Conservation (phyloP, 2,329 filamentous ascomycete genomes). For the Claviceps sp. region DNA sequence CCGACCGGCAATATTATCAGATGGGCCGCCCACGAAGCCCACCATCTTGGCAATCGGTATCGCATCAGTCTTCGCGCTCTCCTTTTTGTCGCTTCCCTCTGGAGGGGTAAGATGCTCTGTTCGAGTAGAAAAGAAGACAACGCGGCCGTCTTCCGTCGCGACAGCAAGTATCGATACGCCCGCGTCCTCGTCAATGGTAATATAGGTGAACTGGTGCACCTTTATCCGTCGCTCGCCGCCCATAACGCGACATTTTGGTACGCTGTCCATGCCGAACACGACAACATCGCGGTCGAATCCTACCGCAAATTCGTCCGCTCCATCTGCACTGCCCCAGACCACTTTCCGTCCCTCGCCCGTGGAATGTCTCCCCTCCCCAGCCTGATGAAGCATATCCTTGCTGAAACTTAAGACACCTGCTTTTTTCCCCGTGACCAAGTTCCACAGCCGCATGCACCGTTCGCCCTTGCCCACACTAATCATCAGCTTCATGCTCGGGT, state of each 20-base stretch:
- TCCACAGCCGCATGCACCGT: constrained; percentile 87
- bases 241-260: constrained; percentile 61
- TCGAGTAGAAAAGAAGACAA: constrained; percentile 69
- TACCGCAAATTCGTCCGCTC: constrained; percentile 72
- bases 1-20: constrained; percentile 51
- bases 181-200: constrained; percentile 35
- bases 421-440: constrained; percentile 91
- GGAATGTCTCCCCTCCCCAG: constrained; percentile 63
- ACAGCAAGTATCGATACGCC: constrained; percentile 48
- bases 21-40: constrained; percentile 66
- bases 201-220: constrained; percentile 68
- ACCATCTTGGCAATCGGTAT: constrained; percentile 51
- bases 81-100: constrained; percentile 19
- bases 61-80: constrained; percentile 7
- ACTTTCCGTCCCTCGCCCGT: constrained; percentile 75
- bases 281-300: constrained; percentile 76
- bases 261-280: constrained; percentile 80
- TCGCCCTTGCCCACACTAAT: constrained; percentile 84
- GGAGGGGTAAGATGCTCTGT: constrained; percentile 28
- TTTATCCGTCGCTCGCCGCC: constrained; percentile 54
- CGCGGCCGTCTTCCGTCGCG: constrained; percentile 80
- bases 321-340: constrained; percentile 61
- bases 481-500: constrained; percentile 95
- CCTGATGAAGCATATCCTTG: constrained; percentile 55
- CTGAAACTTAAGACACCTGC: constrained; percentile 83